Conservation (phyloP, 306 rosid species). For the Vigna unguiculata region DNA sequence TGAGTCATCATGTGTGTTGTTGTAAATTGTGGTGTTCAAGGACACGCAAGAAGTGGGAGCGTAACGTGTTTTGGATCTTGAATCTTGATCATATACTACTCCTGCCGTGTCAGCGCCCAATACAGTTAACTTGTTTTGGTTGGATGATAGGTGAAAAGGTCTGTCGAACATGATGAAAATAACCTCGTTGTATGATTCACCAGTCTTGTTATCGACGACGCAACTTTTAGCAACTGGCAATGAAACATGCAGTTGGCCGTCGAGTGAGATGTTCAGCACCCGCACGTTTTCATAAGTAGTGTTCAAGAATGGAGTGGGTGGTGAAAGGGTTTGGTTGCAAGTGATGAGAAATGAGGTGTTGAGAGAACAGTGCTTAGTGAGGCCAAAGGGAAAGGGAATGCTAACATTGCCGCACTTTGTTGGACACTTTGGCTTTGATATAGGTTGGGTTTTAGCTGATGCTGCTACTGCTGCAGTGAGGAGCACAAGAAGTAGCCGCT, state of each 20-base stretch:
- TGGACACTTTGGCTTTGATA: slow-evolving; percentile 4
- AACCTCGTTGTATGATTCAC: neutral
- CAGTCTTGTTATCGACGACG: too few species aligned
- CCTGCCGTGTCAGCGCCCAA: neutral
- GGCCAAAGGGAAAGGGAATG: slow-evolving; percentile 49
- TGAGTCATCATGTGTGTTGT: neutral
- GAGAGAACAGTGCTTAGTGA: neutral
- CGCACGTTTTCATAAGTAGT: too few species aligned
- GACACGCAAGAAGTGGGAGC: neutral
- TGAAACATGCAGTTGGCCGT: neutral
- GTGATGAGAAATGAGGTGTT: neutral
- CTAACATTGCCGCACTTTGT: slow-evolving; percentile 21
- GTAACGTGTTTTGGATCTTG: rapidly evolving
- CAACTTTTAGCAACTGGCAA: neutral
- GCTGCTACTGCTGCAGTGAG: slow-evolving; percentile 1
- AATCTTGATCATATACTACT: too few species aligned
- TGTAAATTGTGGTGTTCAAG: rapidly evolving
- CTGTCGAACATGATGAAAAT: too few species aligned
- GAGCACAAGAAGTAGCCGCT: neutral
- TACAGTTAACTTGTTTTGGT: neutral
- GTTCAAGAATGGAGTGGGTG: neutral
- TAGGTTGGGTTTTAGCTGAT: neutral
- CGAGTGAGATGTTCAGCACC: neutral
- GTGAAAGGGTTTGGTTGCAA: neutral
- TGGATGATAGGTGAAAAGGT: neutral